phyloP scores from a whole-genome alignment of 2,329 filamentous ascomycete species.

The Aciculosporium take region DNA sequence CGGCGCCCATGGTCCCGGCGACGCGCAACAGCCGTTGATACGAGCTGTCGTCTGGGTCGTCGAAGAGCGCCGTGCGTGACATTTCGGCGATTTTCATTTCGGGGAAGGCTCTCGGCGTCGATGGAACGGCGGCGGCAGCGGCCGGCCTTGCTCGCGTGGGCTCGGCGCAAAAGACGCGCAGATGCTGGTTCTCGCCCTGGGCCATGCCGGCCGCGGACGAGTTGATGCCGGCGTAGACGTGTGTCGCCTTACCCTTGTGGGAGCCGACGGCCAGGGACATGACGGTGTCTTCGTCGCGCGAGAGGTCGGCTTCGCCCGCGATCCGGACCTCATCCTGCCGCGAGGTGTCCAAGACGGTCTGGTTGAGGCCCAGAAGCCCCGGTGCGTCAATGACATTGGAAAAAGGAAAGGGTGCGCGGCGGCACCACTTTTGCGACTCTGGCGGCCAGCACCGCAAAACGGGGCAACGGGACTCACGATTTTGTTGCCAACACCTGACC shows the following conservation, averaged over 20 bases:
- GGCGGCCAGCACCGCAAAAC: no score
- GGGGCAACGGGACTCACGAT: no score
- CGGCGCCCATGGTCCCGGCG: constrained; percentile 55
- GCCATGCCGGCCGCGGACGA: constrained; percentile 58
- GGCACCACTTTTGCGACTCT: no score
- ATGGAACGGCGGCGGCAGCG: constrained; percentile 5
- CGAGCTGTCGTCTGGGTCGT: constrained; percentile 31
- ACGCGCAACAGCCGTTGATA: constrained; percentile 48
- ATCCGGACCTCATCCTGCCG: constrained; percentile 48
- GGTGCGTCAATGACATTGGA: no score
- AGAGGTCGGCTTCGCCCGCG: constrained; percentile 60
- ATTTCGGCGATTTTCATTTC: constrained; percentile 33
- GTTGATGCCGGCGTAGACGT: constrained; percentile 66
- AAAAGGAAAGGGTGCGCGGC: no score
- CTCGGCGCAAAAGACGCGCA: constrained; percentile 58
- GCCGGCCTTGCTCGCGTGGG: constrained; percentile 16
- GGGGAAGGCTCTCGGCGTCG: constrained; percentile 7
- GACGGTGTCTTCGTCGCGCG: constrained; percentile 76
- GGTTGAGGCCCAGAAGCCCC: no score
- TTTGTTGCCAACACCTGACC: constrained; percentile 73
- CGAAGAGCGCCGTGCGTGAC: constrained; percentile 38
- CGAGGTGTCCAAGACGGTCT: constrained; percentile 62
- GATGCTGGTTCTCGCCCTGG: constrained; percentile 69
- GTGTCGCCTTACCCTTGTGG: constrained; percentile 38
- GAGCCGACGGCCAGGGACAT: constrained; percentile 63